Percentiles rank a stretch among this genome's conserved stretches.
These are phyloP conservation scores for Rhodomyrtus psidioides DNA, from an alignment of 441 rosid genomes.

Conservation along the genomic window DNA sequence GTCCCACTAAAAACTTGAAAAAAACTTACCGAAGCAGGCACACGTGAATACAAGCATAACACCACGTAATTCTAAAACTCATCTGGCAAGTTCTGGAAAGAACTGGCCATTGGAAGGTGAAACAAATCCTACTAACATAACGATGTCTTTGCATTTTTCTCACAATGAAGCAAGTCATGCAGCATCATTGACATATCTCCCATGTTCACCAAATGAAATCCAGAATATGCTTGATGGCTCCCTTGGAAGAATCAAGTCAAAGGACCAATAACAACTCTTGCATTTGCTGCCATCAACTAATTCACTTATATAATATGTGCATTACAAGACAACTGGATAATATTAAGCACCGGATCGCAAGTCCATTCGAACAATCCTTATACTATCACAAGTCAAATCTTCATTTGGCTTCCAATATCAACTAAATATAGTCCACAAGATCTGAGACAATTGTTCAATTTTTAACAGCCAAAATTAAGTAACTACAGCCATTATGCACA, in stretches of 20 bases:
- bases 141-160: background rate
- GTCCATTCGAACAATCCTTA: background rate
- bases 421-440: background rate
- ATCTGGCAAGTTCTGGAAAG: background rate
- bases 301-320: background rate
- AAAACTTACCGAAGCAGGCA: background rate
- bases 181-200: background rate
- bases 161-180: background rate
- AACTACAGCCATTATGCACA: background rate
- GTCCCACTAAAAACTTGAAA: background rate
- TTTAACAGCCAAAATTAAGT: background rate
- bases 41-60: background rate
- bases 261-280: background rate
- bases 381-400: background rate
- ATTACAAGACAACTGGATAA: background rate
- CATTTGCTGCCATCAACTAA: background rate
- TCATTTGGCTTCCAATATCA: background rate
- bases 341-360: background rate
- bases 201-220: background rate
- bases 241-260: background rate
- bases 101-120: background rate
- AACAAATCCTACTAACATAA: background rate
- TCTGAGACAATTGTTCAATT: background rate
- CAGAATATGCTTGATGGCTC: background rate
- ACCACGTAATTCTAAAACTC: background rate